A percentile compares a stretch with the other conserved stretches of the same genome.
These are phyloP conservation scores for Globisporangium sylvaticum DNA, from an alignment of 352 stramenopile genomes.

Conservation along the genomic window DNA sequence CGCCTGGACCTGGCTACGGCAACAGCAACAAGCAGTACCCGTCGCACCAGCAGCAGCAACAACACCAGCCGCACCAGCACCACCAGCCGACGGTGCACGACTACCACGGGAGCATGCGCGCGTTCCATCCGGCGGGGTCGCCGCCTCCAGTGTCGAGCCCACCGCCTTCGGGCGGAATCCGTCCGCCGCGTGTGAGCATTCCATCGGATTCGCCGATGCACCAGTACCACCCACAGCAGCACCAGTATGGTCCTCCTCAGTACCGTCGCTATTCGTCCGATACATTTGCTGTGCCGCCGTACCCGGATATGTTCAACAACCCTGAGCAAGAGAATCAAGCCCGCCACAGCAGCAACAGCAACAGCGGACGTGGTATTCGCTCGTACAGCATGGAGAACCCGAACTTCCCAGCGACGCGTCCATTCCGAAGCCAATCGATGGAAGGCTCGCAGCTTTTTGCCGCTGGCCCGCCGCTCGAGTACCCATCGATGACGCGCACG, in stretches of 20 bases:
- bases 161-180: slow-evolving; percentile 30
- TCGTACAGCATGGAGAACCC: slow-evolving; percentile 79
- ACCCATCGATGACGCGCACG: slow-evolving; percentile 52
- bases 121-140: slow-evolving; percentile 36
- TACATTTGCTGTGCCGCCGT: slow-evolving; percentile 53
- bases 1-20: neutral
- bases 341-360: slow-evolving; percentile 30
- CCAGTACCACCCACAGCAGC: slow-evolving; percentile 33
- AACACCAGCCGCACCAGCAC: slow-evolving; percentile 21
- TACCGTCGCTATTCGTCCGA: slow-evolving; percentile 78
- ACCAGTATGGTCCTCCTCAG: slow-evolving; percentile 30
- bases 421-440: slow-evolving; percentile 72
- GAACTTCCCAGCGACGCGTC: slow-evolving; percentile 45
- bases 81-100: slow-evolving; percentile 40
- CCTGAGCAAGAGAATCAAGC: slow-evolving; percentile 50
- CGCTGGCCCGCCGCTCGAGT: slow-evolving; percentile 39
- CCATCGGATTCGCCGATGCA: slow-evolving; percentile 63
- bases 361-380: slow-evolving; percentile 45
- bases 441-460: slow-evolving; percentile 65
- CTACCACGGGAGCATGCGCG: slow-evolving; percentile 52
- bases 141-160: slow-evolving; percentile 34
- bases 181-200: slow-evolving; percentile 67
- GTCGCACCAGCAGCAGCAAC: slow-evolving; percentile 45
- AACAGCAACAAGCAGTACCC: slow-evolving; percentile 41
- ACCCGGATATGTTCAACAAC: slow-evolving; percentile 49